Evolutionary conservation across 1,139 yeast species (phyloP).

Genomic region (Pichia sp.): DNA sequence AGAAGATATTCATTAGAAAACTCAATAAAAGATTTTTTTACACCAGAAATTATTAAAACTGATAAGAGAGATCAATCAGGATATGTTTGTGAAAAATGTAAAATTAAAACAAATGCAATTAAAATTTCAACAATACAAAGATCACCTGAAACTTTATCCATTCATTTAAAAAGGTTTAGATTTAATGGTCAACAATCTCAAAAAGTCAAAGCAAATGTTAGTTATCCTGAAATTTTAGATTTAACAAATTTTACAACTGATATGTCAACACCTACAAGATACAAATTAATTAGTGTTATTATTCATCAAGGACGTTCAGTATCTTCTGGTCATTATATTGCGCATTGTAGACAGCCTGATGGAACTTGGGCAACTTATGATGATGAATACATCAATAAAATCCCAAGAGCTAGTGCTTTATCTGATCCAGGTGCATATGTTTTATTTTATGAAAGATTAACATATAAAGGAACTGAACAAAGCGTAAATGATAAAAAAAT

Average conservation of each 20-base stretch:
- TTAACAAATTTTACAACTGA: slow-evolving; percentile 54
- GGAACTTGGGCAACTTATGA: slow-evolving; percentile 91
- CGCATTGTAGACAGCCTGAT: slow-evolving; percentile 88
- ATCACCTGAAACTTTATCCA: slow-evolving; percentile 82
- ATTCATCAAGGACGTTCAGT: slow-evolving; percentile 93
- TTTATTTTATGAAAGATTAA: slow-evolving; percentile 69
- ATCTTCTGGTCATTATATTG: slow-evolving; percentile 87
- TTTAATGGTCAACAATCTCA: slow-evolving; percentile 73
- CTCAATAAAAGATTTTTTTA: slow-evolving; percentile 73
- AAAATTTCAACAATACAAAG: slow-evolving; percentile 68
- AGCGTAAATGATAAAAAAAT: not conserved
- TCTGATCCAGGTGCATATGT: slow-evolving; percentile 88
- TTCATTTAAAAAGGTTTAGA: slow-evolving; percentile 85
- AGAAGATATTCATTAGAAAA: slow-evolving; percentile 56
- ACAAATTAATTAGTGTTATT: slow-evolving; percentile 76
- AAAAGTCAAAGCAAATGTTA: slow-evolving; percentile 80
- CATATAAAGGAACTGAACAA: slow-evolving; percentile 36
- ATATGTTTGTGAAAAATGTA: slow-evolving; percentile 84
- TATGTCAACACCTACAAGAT: slow-evolving; percentile 46
- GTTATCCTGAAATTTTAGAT: slow-evolving; percentile 73
- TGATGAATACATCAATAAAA: slow-evolving; percentile 77
- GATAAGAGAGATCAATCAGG: slow-evolving; percentile 60
- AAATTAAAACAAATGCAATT: slow-evolving; percentile 66
- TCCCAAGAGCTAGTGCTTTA: slow-evolving; percentile 67
- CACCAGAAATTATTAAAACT: slow-evolving; percentile 65